Percentiles rank a stretch among this genome's conserved stretches.
phyloP scores from a whole-genome alignment of 1,139 yeast species.

The Spathaspora sp. region DNA sequence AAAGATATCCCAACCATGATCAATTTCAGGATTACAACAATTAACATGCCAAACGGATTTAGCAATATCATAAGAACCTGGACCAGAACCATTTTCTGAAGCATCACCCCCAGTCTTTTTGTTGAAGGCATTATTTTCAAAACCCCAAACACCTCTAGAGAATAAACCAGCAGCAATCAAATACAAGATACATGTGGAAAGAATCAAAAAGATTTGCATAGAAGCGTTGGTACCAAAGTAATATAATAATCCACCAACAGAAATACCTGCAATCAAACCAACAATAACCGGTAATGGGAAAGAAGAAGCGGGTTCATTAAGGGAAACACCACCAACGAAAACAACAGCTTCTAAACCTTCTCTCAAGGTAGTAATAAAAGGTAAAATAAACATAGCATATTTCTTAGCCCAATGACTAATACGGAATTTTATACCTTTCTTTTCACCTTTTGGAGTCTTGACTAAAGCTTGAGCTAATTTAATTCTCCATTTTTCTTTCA shows the following conservation, averaged over 20 bases:
- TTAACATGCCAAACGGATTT: conserved; percentile 89
- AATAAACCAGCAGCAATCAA: conserved; percentile 85
- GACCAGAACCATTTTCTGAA: conserved; percentile 84
- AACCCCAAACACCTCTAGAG: conserved; percentile 88
- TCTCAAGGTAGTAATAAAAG: conserved; percentile 79
- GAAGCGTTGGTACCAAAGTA: conserved; percentile 76
- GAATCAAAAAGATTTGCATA: conserved; percentile 74
- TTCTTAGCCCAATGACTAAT: conserved; percentile 48
- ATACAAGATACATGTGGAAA: conserved; percentile 80
- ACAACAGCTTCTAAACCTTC: conserved; percentile 94
- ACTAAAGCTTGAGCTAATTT: conserved; percentile 78
- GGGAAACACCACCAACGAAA: conserved; percentile 87
- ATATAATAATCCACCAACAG: conserved; percentile 67
- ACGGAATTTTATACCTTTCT: conserved; percentile 27
- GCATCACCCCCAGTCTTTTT: conserved; percentile 82
- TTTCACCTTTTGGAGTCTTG: conserved; percentile 33
- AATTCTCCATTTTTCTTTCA: conserved; percentile 90
- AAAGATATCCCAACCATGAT: conserved; percentile 92
- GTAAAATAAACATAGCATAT: conserved; percentile 76
- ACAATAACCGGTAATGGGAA: conserved; percentile 82
- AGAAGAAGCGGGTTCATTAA: conserved; percentile 70
- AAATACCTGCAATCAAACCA: conserved; percentile 73
- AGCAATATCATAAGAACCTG: conserved; percentile 81
- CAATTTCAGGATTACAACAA: conserved; percentile 88
- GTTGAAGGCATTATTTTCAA: conserved; percentile 66